phyloP scores from a whole-genome alignment of 1,139 yeast species.

The Sugiyamaella grinbergsii region DNA sequence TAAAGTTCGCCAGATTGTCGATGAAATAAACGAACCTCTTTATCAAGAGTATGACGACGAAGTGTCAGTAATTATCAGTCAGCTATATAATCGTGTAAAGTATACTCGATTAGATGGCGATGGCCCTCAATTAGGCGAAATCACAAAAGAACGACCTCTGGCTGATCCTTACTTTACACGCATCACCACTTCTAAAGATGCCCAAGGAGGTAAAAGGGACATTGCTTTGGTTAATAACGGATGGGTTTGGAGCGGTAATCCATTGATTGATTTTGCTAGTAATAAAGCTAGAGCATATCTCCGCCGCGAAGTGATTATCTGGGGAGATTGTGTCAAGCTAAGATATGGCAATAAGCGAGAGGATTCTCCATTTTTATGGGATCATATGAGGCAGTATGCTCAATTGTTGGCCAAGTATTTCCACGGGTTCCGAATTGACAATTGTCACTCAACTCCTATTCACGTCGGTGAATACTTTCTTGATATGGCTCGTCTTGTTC shows the following conservation, averaged over 20 bases:
- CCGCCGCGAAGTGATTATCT: conserved; percentile 89
- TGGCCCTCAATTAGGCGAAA: conserved; percentile 75
- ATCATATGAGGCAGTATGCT: conserved; percentile 79
- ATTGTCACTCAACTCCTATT: conserved; percentile 93
- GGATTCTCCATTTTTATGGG: conserved; percentile 90
- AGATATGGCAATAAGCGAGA: conserved; percentile 75
- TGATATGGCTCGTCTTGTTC: conserved; percentile 82
- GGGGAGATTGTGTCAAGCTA: conserved; percentile 97
- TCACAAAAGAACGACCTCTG: conserved; percentile 60
- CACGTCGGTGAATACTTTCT: conserved; percentile 89
- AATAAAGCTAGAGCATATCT: conserved; percentile 74
- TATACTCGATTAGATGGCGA: conserved; percentile 73
- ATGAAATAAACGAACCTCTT: conserved; percentile 73
- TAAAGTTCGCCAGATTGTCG: conserved; percentile 58
- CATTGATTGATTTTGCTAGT: conserved; percentile 91
- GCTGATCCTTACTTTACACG: conserved; percentile 88
- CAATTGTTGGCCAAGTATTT: conserved; percentile 73
- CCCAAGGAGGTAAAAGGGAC: conserved; percentile 47
- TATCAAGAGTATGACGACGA: conserved; percentile 82
- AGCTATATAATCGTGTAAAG: conserved; percentile 71
- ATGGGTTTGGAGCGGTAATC: conserved; percentile 98
- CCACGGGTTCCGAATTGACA: conserved; percentile 90
- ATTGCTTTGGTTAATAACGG: conserved; percentile 88
- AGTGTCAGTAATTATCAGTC: conserved; percentile 60
- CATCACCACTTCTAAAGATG: conserved; percentile 44